These are phyloP conservation scores for Medakamo hakoo DNA, from an alignment of 139 green algal species.

Conservation along the genomic window DNA sequence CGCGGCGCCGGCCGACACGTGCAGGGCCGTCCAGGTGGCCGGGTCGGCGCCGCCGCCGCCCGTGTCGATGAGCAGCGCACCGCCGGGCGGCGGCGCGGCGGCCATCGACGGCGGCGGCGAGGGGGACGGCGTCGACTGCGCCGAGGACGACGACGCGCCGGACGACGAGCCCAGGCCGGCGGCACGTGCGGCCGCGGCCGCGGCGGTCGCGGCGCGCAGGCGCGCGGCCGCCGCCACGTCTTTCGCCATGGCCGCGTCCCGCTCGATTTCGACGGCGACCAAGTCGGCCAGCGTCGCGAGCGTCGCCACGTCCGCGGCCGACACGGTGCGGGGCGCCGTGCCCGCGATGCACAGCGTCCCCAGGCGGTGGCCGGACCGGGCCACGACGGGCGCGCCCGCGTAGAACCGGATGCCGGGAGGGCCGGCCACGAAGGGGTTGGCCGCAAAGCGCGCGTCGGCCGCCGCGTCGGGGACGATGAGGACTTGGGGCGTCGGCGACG, in stretches of 20 bases:
- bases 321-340: background rate
- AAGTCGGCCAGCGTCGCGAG: background rate
- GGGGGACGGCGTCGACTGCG: background rate
- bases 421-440: constrained; percentile 2
- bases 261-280: background rate
- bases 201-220: background rate
- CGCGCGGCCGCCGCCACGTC: too few species aligned
- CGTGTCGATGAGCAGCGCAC: background rate
- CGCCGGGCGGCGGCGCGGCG: too few species aligned
- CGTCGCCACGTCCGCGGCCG: background rate
- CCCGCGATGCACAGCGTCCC: constrained; percentile 2
- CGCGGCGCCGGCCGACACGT: background rate
- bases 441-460: background rate
- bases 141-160: too few species aligned
- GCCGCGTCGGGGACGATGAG: background rate
- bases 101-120: background rate
- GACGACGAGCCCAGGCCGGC: too few species aligned
- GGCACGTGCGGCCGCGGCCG: too few species aligned
- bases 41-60: too few species aligned
- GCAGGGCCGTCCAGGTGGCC: background rate
- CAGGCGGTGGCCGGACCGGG: constrained; percentile 1
- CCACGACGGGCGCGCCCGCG: constrained; percentile 1
- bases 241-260: background rate
- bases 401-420: constrained; percentile 3
- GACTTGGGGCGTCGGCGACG: background rate